Percentiles rank a stretch among this genome's conserved stretches.
Evolutionary conservation across 139 green algal species (phyloP).

Genomic region (Deuterostichococcus epilithicus): DNA sequence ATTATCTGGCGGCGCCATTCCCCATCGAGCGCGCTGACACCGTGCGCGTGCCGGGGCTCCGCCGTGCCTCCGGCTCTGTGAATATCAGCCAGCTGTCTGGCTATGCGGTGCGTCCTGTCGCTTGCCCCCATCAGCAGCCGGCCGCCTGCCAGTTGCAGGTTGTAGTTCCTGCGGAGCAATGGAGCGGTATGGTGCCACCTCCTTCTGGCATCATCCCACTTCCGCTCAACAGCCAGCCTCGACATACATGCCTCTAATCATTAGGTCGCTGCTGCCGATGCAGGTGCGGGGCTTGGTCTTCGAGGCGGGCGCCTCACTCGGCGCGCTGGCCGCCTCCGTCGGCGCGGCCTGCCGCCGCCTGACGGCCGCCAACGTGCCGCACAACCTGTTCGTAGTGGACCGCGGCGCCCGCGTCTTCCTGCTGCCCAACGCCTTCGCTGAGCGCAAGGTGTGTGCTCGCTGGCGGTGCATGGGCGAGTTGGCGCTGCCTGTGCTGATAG

Average conservation of each 20-base stretch:
- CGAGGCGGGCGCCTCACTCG: constrained; percentile 63
- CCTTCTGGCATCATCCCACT: no score
- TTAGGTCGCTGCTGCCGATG: not conserved
- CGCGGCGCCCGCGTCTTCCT: constrained; percentile 86
- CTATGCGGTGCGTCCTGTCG: constrained; percentile 74
- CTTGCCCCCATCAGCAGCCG: not conserved
- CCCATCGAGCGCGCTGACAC: constrained; percentile 82
- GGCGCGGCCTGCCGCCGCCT: constrained; percentile 62
- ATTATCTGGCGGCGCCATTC: constrained; percentile 79
- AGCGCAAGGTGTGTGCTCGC: constrained; percentile 62
- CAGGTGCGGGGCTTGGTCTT: constrained; percentile 67
- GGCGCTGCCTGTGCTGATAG: not conserved
- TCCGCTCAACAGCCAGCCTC: no score
- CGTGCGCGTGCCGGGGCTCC: constrained; percentile 6
- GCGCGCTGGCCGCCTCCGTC: constrained; percentile 60
- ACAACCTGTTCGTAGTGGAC: constrained; percentile 96
- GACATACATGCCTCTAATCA: not conserved
- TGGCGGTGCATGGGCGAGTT: not conserved
- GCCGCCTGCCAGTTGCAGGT: no score
- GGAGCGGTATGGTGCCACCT: no score
- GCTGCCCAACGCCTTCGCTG: constrained; percentile 76
- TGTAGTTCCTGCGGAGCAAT: no score
- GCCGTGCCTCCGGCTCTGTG: constrained; percentile 21
- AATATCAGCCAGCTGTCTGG: constrained; percentile 54
- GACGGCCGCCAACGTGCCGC: constrained; percentile 76